Evolutionary conservation across 2,329 filamentous ascomycete genomes (phyloP).

Genomic region (Apiospora rasikravindrae): DNA sequence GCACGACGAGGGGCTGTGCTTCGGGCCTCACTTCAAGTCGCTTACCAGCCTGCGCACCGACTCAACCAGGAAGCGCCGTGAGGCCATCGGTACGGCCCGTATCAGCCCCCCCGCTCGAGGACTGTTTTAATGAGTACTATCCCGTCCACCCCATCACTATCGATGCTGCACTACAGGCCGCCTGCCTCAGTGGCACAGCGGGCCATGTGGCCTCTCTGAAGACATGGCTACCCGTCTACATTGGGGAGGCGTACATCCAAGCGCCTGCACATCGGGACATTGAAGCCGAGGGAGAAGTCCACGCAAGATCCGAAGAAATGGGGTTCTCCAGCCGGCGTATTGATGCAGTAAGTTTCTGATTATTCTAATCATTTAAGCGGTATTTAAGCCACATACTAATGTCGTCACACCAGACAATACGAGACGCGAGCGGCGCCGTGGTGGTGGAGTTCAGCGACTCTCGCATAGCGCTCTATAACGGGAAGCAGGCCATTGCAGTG

Average conservation of each 20-base stretch:
- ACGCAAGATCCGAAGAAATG: slow-evolving; percentile 3
- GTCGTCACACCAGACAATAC: slow-evolving; percentile 2
- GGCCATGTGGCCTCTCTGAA: background rate
- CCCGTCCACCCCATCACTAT: slow-evolving; percentile 30
- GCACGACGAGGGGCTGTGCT: slow-evolving; percentile 27
- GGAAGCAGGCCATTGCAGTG: background rate
- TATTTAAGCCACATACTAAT: background rate
- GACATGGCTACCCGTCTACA: slow-evolving; percentile 10
- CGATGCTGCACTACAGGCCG: slow-evolving; percentile 31
- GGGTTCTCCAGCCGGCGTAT: slow-evolving; percentile 11
- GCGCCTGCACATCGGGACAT: background rate
- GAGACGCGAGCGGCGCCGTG: background rate
- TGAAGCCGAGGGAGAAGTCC: slow-evolving; percentile 7
- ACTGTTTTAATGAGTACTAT: slow-evolving; percentile 18
- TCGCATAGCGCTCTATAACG: background rate
- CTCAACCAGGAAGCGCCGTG: background rate
- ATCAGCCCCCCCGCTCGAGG: background rate
- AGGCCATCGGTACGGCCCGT: background rate
- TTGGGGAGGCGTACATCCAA: background rate
- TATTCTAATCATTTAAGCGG: too few relatives aligned
- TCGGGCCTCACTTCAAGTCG: slow-evolving; percentile 28
- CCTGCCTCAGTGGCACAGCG: slow-evolving; percentile 22
- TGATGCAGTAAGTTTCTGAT: slow-evolving; percentile 7
- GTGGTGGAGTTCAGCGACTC: slow-evolving; percentile 5
- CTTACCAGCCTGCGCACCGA: slow-evolving; percentile 26